A percentile compares a stretch with the other conserved stretches of the same genome.
Conservation (phyloP, 2,329 filamentous ascomycete genomes). For the Penicillium frequentans region DNA sequence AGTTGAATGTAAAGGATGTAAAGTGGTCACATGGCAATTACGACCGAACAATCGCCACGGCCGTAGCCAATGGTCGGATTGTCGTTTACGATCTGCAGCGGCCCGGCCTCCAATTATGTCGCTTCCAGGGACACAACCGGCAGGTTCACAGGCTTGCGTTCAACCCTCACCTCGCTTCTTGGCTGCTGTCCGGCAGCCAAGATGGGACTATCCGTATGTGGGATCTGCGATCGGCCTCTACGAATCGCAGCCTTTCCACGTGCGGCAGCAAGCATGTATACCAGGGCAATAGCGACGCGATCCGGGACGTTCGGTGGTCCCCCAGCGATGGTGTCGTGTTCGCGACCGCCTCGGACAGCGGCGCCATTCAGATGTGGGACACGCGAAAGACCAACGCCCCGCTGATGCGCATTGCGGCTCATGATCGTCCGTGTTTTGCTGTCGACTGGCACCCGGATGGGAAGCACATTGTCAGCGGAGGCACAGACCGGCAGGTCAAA, state of each 20-base stretch:
- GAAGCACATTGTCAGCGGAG: constrained; percentile 63
- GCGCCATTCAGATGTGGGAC: constrained; percentile 65
- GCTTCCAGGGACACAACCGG: constrained; percentile 64
- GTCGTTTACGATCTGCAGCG: constrained; percentile 65
- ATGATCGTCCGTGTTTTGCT: constrained; percentile 60
- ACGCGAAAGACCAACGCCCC: constrained; percentile 57
- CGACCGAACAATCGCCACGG: constrained; percentile 62
- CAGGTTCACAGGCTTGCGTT: constrained; percentile 67
- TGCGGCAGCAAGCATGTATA: constrained; percentile 58
- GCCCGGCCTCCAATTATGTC: constrained; percentile 59
- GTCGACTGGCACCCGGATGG: constrained; percentile 69
- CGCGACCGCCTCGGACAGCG: constrained; percentile 64
- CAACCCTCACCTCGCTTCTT: constrained; percentile 61
- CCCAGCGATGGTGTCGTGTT: constrained; percentile 63
- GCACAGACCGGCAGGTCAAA: constrained; percentile 61
- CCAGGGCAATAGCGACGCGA: constrained; percentile 59
- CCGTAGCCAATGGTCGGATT: constrained; percentile 65
- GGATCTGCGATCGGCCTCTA: constrained; percentile 59
- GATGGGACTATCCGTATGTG: constrained; percentile 65
- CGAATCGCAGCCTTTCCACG: constrained; percentile 50
- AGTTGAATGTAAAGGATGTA: constrained; percentile 64
- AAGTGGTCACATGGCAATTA: constrained; percentile 66
- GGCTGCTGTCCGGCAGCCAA: constrained; percentile 64
- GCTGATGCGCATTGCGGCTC: constrained; percentile 61
- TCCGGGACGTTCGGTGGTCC: constrained; percentile 66